Percentiles rank a stretch among this genome's conserved stretches.
These are phyloP conservation scores for Talaromyces sp. DNA, from an alignment of 2,329 filamentous ascomycete genomes.

Conservation along the genomic window DNA sequence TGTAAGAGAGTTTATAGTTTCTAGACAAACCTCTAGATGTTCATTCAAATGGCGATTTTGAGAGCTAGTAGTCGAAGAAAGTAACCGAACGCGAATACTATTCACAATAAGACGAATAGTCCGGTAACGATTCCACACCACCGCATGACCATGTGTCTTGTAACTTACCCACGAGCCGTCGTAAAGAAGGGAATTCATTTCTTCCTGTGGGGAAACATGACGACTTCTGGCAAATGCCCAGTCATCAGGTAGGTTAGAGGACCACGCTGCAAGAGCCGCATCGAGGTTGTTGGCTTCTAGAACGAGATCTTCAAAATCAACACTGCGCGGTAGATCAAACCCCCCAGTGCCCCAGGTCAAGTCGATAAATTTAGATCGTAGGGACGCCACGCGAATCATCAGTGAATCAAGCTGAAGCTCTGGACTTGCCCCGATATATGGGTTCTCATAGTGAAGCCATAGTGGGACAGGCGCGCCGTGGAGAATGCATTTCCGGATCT, in stretches of 20 bases:
- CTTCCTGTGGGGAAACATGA: neutral
- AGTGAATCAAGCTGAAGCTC: neutral
- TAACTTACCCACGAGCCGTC: slow-evolving; percentile 8
- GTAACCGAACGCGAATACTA: slow-evolving; percentile 14
- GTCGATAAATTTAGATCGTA: slow-evolving; percentile 12
- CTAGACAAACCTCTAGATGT: neutral
- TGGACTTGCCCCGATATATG: neutral
- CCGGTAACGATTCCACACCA: slow-evolving; percentile 19
- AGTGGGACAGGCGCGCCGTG: neutral
- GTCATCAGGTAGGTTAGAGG: neutral
- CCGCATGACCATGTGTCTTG: slow-evolving; percentile 16
- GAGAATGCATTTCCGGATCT: slow-evolving; percentile 3
- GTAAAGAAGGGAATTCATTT: neutral
- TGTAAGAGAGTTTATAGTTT: neutral
- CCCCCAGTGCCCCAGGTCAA: neutral
- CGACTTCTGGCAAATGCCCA: neutral
- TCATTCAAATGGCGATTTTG: neutral
- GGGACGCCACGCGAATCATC: slow-evolving; percentile 1
- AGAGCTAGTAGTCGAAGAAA: neutral
- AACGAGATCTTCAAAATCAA: neutral
- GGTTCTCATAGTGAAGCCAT: neutral
- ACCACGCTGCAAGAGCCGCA: neutral
- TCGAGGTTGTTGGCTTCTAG: neutral
- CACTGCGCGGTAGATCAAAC: neutral
- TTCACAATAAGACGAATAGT: slow-evolving; percentile 17